phyloP scores from a whole-genome alignment of 2,329 filamentous ascomycete genomes.

The Trichoderma sp. region DNA sequence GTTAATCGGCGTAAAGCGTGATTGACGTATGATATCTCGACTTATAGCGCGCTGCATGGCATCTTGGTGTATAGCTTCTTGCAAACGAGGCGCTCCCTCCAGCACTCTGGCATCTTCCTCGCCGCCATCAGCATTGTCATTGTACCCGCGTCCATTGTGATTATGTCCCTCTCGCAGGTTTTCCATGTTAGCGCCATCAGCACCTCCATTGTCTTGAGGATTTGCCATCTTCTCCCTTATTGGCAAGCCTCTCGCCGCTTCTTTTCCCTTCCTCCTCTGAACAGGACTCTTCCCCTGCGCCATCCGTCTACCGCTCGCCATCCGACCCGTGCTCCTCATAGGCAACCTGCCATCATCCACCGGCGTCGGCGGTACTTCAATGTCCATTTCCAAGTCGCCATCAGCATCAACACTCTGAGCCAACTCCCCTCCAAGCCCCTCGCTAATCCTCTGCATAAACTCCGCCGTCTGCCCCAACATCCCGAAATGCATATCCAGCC shows the following conservation, averaged over 20 bases:
- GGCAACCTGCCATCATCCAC: conserved; percentile 27
- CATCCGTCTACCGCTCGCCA: conserved; percentile 16
- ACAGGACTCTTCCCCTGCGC: not conserved
- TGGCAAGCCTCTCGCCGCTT: not conserved
- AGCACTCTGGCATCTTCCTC: conserved; percentile 20
- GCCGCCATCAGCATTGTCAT: not conserved
- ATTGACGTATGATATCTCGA: not conserved
- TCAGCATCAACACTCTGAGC: not conserved
- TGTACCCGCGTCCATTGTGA: not conserved
- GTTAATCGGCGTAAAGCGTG: not conserved
- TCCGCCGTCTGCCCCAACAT: conserved; percentile 33
- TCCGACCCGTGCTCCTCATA: conserved; percentile 31
- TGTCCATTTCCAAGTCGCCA: not conserved
- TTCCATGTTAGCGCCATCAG: not conserved
- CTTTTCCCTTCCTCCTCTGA: not conserved
- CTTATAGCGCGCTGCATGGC: too few relatives aligned
- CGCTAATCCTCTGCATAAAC: conserved; percentile 32
- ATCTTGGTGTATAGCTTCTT: not conserved
- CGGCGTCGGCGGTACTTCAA: conserved; percentile 30
- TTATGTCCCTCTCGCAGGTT: not conserved
- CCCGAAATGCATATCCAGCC: conserved; percentile 32
- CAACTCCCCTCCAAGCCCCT: conserved; percentile 16
- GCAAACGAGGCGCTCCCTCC: not conserved
- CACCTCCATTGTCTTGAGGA: not conserved
- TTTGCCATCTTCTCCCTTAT: not conserved